Percentiles rank a stretch among this genome's conserved stretches.
Conservation (phyloP, 75 land plant species). For the Ceratopteris richardii region DNA sequence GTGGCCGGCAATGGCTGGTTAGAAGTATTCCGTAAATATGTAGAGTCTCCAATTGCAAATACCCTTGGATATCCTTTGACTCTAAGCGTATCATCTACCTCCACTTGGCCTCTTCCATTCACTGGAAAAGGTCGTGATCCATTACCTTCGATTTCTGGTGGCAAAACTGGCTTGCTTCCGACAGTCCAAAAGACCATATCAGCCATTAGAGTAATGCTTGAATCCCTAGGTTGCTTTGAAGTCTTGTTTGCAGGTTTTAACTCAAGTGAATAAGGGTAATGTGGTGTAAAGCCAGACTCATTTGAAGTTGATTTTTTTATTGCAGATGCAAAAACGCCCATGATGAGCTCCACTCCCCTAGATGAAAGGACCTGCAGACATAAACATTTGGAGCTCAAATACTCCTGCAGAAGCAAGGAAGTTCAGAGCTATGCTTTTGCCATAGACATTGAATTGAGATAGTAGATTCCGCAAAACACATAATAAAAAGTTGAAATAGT, state of each 20-base stretch:
- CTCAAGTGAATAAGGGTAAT: conserved; percentile 18
- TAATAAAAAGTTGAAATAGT: too few relatives aligned
- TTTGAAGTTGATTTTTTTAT: conserved; percentile 26
- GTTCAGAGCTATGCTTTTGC: too few relatives aligned
- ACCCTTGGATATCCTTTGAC: conserved; percentile 84
- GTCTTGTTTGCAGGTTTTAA: conserved; percentile 52
- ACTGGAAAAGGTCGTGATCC: conserved; percentile 41
- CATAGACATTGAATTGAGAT: too few relatives aligned
- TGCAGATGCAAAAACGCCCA: conserved; percentile 71
- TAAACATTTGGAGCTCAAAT: neutral
- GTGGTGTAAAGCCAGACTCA: neutral
- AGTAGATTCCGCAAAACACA: too few relatives aligned
- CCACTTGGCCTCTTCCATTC: conserved; percentile 82
- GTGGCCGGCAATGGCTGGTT: conserved; percentile 80
- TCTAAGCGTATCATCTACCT: conserved; percentile 82
- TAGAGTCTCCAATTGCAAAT: conserved; percentile 96
- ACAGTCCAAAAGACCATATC: conserved; percentile 95
- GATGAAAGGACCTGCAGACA: conserved; percentile 57
- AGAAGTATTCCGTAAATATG: conserved; percentile 60
- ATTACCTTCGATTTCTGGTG: conserved; percentile 30
- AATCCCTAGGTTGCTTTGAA: conserved; percentile 22
- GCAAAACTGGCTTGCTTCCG: conserved; percentile 61
- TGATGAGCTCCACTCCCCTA: conserved; percentile 55
- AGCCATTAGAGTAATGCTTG: conserved; percentile 47
- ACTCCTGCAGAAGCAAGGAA: too few relatives aligned